Conservation (phyloP, 2,329 filamentous ascomycete species). For the Trichophyton equinum region DNA sequence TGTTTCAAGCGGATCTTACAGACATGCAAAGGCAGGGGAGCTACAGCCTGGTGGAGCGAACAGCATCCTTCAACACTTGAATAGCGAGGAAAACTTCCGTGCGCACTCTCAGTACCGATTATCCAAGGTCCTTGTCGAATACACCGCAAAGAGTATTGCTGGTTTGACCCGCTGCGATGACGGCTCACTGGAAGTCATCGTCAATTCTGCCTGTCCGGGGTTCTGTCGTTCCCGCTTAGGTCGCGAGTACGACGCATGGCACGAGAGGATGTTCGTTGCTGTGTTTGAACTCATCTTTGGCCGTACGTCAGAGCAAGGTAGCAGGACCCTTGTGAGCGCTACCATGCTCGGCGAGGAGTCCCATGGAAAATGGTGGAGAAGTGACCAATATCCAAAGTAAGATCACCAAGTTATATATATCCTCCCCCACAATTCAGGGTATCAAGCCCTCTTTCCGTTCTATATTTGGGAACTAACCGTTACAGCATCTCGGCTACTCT, state of each 20-base stretch:
- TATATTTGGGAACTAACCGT: background rate
- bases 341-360: constrained; percentile 31
- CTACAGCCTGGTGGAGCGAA: constrained; percentile 14
- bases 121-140: constrained; percentile 34
- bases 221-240: constrained; percentile 32
- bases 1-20: constrained; percentile 33
- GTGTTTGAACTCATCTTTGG: constrained; percentile 29
- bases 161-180: constrained; percentile 20
- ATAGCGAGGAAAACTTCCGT: constrained; percentile 19
- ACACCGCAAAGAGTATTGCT: constrained; percentile 30
- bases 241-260: constrained; percentile 28
- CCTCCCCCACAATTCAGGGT: background rate
- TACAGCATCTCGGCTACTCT: constrained; percentile 8
- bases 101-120: constrained; percentile 28
- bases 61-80: constrained; percentile 25
- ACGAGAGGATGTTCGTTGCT: constrained; percentile 24
- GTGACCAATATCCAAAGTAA: constrained; percentile 14
- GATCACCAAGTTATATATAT: background rate
- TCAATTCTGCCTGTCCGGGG: constrained; percentile 36
- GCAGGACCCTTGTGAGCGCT: constrained; percentile 32
- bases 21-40: constrained; percentile 21
- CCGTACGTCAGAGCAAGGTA: constrained; percentile 33
- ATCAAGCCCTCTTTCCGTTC: background rate
- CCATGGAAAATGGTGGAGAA: constrained; percentile 34
- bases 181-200: constrained; percentile 29